Evolutionary conservation across 805 yeast species (phyloP), one percentile per base, ranked within the genome.

Genomic region (Starmerella powellii): DNA sequence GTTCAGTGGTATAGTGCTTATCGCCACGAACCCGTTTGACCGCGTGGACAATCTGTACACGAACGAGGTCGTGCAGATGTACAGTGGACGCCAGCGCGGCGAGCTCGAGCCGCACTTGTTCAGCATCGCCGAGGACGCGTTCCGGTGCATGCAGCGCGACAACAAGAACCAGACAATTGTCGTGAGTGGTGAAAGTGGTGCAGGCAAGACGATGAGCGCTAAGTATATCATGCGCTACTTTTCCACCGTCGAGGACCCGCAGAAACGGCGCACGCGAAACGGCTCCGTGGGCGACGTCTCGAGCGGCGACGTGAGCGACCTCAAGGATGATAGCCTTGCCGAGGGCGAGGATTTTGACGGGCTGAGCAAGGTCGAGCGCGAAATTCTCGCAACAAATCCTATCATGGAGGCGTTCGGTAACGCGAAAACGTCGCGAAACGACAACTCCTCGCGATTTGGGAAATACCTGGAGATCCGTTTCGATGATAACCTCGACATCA

Each of bases 341-440:
- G 24, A 18, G 8, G 44, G 31, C 18, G 44, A 17, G 13, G 43
- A 21, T 19, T 42, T 31, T 30, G 63, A 68, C 29, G 88, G 84
- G 51, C 80, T 88, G 80, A 80, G 93, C 24, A 81, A 80, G 48
- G 88, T 88, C 21, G 98, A 88, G 64, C 81, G 82, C 58, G 94
- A 84, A 64, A 88, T 88, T 44, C 71, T 88, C 56, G 97, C 98
- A 12, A 91, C 97, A 0, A 88, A 88, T 59, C 97, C 97, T 2
- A 80, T 91, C 54, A 81, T 91, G 80, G 98, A 91, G 65, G 91
- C 97, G 0, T 91, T 91, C 63, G 98, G 98, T 68, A 91, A 93
- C 62, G 97, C 98, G 6, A 88, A 88, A 60, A 88, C 98, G 2
- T 80, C 95, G 16, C 78, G 98, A 68, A 88, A 88, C 61, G 96